Conservation (phyloP, 148 eudicot genomes). For the Polygonum maritimum region DNA sequence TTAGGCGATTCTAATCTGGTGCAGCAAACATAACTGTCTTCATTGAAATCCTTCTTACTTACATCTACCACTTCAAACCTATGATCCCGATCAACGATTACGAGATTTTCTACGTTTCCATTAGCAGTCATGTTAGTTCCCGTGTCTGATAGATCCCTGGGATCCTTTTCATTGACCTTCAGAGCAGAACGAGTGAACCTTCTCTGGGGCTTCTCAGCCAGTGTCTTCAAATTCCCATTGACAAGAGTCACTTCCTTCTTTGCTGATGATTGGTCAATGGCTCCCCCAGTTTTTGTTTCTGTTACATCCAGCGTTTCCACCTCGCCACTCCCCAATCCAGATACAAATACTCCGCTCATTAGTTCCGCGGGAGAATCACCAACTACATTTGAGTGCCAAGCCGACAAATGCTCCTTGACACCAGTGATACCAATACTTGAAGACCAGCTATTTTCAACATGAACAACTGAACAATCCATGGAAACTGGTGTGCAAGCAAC, state of each 20-base stretch:
- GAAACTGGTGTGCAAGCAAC: not conserved
- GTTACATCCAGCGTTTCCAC: conserved; percentile 1
- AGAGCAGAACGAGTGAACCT: conserved; percentile 21
- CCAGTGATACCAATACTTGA: not conserved
- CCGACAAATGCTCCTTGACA: not conserved
- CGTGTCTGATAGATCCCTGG: not conserved
- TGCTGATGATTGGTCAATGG: not conserved
- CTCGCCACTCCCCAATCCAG: not conserved
- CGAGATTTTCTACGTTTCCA: conserved; percentile 8
- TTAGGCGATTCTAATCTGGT: not conserved
- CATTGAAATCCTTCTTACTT: not conserved
- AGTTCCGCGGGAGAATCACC: not conserved
- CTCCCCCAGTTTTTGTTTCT: not conserved
- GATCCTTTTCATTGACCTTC: conserved; percentile 19
- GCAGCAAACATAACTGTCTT: not conserved
- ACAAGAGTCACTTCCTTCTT: conserved; percentile 9
- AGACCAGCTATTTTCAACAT: not conserved
- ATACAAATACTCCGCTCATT: not conserved
- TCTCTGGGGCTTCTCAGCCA: conserved; percentile 5
- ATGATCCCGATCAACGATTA: not conserved
- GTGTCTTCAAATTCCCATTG: conserved; percentile 11
- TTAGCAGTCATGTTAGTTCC: conserved; percentile 4
- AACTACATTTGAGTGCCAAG: not conserved
- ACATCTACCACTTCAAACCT: conserved; percentile 6
- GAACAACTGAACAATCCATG: not conserved